Evolutionary conservation across 306 rosid species (phyloP).

Genomic region (Cucurbita pepo): DNA sequence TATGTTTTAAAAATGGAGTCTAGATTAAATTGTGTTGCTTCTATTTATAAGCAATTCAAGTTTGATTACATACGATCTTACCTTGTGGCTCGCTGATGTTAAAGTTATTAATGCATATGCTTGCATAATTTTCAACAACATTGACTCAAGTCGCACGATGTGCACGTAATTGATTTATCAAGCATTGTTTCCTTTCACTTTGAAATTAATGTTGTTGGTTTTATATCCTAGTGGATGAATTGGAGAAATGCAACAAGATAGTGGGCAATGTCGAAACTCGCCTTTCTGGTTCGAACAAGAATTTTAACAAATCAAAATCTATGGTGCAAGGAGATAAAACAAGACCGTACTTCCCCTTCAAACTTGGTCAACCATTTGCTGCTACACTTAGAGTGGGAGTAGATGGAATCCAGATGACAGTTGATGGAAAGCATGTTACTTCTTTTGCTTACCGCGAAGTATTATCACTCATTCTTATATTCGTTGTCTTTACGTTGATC

Average conservation of each 20-base stretch:
- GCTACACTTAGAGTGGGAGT: conserved; percentile 93
- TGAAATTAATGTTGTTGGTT: conserved; percentile 2
- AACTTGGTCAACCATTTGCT: conserved; percentile 86
- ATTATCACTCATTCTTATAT: conserved; percentile 7
- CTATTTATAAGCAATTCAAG: neutral
- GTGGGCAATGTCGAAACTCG: conserved; percentile 54
- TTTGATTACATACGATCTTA: neutral
- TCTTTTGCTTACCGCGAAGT: conserved; percentile 93
- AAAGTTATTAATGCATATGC: neutral
- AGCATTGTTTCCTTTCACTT: neutral
- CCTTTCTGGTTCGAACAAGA: conserved; percentile 8
- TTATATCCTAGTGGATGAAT: conserved; percentile 71
- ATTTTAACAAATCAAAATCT: conserved; percentile 41
- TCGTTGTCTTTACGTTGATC: conserved; percentile 6
- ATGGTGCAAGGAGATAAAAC: conserved; percentile 30
- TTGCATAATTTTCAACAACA: neutral
- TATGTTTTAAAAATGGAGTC: neutral
- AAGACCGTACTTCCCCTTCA: conserved; percentile 70
- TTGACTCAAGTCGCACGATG: neutral
- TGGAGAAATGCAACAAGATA: conserved; percentile 91
- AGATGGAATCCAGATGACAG: conserved; percentile 98
- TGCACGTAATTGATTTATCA: neutral
- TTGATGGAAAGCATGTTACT: conserved; percentile 92
- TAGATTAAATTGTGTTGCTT: neutral
- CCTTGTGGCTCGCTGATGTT: neutral